Evolutionary conservation across 2,329 filamentous ascomycete species (phyloP).

Genomic region (Alternaria ethzedia): DNA sequence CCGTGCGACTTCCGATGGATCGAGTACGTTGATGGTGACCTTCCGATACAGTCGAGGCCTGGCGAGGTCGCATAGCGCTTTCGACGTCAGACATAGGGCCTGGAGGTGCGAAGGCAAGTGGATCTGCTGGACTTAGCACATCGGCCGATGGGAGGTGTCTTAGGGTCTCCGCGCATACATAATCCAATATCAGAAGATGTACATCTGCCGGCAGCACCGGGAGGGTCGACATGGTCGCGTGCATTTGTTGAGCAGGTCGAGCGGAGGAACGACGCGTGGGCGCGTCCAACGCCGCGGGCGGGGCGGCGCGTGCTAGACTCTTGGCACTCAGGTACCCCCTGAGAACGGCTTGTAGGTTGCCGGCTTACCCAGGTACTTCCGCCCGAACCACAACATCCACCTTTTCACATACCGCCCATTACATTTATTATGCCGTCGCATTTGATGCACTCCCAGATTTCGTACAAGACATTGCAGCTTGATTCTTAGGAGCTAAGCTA

Average conservation of each 20-base stretch:
- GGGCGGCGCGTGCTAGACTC: neutral
- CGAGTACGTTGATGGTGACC: neutral
- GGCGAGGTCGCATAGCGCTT: neutral
- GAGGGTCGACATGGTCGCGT: neutral
- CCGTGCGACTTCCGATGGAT: neutral
- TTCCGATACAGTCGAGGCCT: neutral
- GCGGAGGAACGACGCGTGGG: neutral
- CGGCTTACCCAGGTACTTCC: neutral
- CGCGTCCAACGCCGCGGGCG: neutral
- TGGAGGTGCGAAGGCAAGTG: neutral
- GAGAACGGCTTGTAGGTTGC: neutral
- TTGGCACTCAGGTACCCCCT: slow-evolving; percentile 1
- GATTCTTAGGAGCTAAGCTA: neutral
- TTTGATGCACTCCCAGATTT: neutral
- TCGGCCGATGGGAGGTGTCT: neutral
- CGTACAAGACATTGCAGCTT: neutral
- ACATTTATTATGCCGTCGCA: neutral
- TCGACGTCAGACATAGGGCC: neutral
- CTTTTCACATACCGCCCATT: neutral
- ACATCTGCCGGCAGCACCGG: neutral
- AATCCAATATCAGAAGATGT: neutral
- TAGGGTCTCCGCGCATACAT: neutral
- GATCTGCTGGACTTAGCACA: neutral
- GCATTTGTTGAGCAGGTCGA: neutral
- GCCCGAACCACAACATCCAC: neutral